Percentiles rank a stretch among this genome's conserved stretches.
These are phyloP conservation scores for Ulvella scutata DNA, from an alignment of 139 green algal species.

Conservation along the genomic window DNA sequence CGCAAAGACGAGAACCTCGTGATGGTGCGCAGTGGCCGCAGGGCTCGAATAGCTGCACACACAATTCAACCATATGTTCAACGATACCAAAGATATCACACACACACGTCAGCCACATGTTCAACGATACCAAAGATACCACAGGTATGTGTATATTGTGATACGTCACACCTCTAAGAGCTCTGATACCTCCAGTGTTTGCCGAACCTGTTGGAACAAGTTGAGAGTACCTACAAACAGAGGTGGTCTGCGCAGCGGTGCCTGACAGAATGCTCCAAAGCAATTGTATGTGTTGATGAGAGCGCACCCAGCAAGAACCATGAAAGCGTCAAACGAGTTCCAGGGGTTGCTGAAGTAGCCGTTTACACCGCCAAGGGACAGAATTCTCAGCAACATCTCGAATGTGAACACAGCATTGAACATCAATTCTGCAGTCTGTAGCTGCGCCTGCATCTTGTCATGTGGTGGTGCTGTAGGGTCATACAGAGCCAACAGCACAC, in stretches of 20 bases:
- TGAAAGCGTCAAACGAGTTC: constrained; percentile 55
- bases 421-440: constrained; percentile 39
- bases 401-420: constrained; percentile 54
- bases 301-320: constrained; percentile 34
- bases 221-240: too few relatives aligned
- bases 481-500: constrained; percentile 40
- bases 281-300: too few relatives aligned
- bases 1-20: constrained; percentile 49
- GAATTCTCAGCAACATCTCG: constrained; percentile 43
- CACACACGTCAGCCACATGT: too few relatives aligned
- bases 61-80: too few relatives aligned
- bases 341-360: constrained; percentile 36
- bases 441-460: constrained; percentile 15
- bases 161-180: too few relatives aligned
- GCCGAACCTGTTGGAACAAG: neutral
- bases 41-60: constrained; percentile 43
- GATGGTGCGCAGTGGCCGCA: constrained; percentile 68
- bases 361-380: constrained; percentile 23
- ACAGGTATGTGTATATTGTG: too few relatives aligned
- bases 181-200: constrained; percentile 16
- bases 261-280: too few relatives aligned
- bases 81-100: too few relatives aligned
- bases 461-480: constrained; percentile 25
- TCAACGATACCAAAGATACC: too few relatives aligned
- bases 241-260: too few relatives aligned